Percentiles rank a stretch among this genome's conserved stretches.
Conservation (phyloP, 306 rosid genomes). For the Styphnolobium japonicum region DNA sequence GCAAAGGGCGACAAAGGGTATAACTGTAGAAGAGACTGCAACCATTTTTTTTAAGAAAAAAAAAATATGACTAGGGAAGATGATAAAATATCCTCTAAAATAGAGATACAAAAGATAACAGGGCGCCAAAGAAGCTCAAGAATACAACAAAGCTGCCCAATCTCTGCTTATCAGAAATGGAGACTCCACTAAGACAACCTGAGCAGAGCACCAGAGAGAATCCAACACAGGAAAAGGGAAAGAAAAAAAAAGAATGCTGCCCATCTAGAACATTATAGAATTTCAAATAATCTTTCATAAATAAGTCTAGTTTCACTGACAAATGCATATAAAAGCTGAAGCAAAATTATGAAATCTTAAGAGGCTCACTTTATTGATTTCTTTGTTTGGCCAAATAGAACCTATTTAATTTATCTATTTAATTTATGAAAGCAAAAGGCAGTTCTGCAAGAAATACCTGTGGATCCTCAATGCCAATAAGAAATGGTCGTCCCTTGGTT, state of each 20-base stretch:
- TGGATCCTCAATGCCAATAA: slow-evolving; percentile 95
- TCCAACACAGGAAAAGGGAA: too few relatives aligned
- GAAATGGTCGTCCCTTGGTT: slow-evolving; percentile 53
- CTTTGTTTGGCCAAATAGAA: not conserved
- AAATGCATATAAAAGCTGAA: slow-evolving; percentile 16
- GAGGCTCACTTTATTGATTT: not conserved
- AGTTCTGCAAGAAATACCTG: slow-evolving; percentile 59
- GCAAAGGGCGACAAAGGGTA: not conserved
- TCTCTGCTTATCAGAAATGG: not conserved
- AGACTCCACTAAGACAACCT: not conserved
- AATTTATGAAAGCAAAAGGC: not conserved
- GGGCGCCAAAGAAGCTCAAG: not conserved
- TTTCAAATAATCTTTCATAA: slow-evolving; percentile 9
- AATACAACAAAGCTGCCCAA: not conserved
- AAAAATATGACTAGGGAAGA: not conserved
- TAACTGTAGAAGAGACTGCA: not conserved
- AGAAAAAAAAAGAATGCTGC: not conserved
- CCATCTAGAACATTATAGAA: not conserved
- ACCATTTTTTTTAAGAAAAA: not conserved
- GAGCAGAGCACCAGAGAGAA: not conserved
- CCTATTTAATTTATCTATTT: too few relatives aligned
- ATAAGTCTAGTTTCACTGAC: not conserved
- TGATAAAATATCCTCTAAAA: not conserved
- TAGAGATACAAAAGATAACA: not conserved
- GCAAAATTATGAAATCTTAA: not conserved